Conservation (phyloP, 2,329 filamentous ascomycete genomes). For the Exophiala sideris region DNA sequence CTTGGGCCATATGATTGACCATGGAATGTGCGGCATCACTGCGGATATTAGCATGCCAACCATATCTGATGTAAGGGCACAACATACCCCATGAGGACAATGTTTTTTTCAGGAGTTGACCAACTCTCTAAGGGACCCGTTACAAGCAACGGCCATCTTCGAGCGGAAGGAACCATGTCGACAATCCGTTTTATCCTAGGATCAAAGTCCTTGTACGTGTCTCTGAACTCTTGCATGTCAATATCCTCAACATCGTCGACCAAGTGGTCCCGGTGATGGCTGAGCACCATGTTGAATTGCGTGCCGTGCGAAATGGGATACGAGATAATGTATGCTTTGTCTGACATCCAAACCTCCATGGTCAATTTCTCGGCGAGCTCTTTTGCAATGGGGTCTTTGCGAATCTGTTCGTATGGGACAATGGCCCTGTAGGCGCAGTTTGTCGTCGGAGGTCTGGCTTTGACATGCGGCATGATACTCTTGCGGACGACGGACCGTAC, state of each 20-base stretch:
- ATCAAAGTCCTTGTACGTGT: slow-evolving; percentile 45
- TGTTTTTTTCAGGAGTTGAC: slow-evolving; percentile 41
- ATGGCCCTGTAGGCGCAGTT: slow-evolving; percentile 48
- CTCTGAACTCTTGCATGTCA: slow-evolving; percentile 42
- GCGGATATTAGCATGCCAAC: slow-evolving; percentile 25
- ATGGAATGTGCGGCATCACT: slow-evolving; percentile 39
- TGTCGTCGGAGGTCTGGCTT: slow-evolving; percentile 38
- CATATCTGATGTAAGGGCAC: not conserved
- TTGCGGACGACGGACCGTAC: slow-evolving; percentile 39
- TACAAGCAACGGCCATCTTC: slow-evolving; percentile 43
- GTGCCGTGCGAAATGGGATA: slow-evolving; percentile 46
- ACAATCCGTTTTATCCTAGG: slow-evolving; percentile 43
- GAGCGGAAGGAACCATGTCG: slow-evolving; percentile 38
- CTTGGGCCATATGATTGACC: slow-evolving; percentile 45
- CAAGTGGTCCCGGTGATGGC: slow-evolving; percentile 39
- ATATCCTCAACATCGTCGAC: slow-evolving; percentile 38
- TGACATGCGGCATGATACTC: slow-evolving; percentile 41
- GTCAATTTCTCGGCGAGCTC: slow-evolving; percentile 39
- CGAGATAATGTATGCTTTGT: slow-evolving; percentile 43
- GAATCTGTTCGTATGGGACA: slow-evolving; percentile 43
- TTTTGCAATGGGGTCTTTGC: slow-evolving; percentile 41
- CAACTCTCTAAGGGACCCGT: slow-evolving; percentile 42
- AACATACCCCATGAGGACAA: slow-evolving; percentile 40
- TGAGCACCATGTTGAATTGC: slow-evolving; percentile 48
- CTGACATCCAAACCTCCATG: slow-evolving; percentile 47